Base-by-base conservation (phyloP, 495 filamentous ascomycete species). In the Talaromyces borbonicus region DNA sequence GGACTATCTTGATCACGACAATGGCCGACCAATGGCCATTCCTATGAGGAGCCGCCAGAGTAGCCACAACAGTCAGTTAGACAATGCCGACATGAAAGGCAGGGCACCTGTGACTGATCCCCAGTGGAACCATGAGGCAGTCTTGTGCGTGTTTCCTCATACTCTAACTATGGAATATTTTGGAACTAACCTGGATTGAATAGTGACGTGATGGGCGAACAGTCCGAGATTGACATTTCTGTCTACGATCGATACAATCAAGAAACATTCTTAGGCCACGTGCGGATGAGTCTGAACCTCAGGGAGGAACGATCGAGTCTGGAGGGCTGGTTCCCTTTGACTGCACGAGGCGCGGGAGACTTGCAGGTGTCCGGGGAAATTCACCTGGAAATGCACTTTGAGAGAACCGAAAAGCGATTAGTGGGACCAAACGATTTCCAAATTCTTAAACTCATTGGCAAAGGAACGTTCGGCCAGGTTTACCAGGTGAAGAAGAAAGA, bases 401-500 rank as follows among this genome's bases (percentile, higher is more conserved):
- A 95, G 56, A 80, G 82, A 58, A 86, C 81, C n/a, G 87, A 92
- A 35, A 88, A 85, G 71, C 89, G 80, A 65, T 86, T 94, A 53
- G 94, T 90, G 48, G 92, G 92, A 3, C 93, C 92, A n/a, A 87
- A 87, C 51, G 93, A 98, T 59, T 98, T 98, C 66, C 77, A 90
- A 52, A 89, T 97, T 46, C 66, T 98, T 49, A 90, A 93, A 60
- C 79, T 99, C 20, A 97, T 99, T 57, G 92, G 92, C 31, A 97
- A 95, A 66, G 92, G 87, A 57, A 99, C 93, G 0, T 99, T 99
- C 62, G 92, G 92, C n/a, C 93, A 99, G 63, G 92, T 99, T 2
- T 99, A 96, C 55, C 92, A 97, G 56, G 92, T 97, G n/a, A 85
- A 87, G 52, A 97, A 98, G 74, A 92, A 86, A 71, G 92, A 98